Base-by-base conservation (phyloP, 495 filamentous ascomycete genomes). In the Penicillium arizonense region DNA sequence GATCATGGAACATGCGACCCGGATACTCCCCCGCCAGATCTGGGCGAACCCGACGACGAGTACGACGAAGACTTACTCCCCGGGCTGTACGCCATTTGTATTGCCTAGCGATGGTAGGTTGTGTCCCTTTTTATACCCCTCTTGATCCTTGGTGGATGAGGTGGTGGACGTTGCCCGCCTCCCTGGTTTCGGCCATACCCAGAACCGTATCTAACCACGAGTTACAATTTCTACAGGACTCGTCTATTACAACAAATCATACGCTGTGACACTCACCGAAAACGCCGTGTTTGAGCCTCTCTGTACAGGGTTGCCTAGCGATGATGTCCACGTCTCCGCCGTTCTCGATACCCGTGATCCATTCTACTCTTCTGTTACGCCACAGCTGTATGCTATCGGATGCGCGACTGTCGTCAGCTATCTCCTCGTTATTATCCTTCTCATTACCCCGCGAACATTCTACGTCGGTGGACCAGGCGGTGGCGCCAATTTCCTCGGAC, bases 331-430 rank as follows among this genome's bases (percentile, higher is more conserved):
- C 64, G 59, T 73, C 13, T 65, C 68, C 14, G 65, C 77, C 39
- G 67, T 73, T 34, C 77, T 83, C 36, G 83, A 91, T 60, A 76
- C 83, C 30, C 77, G 79, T 39, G 90, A 96, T 57, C 93, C 90
- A 9, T 98, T 97, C 71, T 96, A 96, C 66, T 86, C 91, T 23
- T 96, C 91, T 23, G 88, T 89, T 12, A 87, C 90, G 21, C 92
- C 95, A 2, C 90, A 94, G 68, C 84, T 89, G 43, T 98, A 96
- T 61, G 91, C 89, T 24, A 89, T 97, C 50, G 90, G 90, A 46
- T 89, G 90, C 23, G 87, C 88, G 16, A 97, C 94, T 0, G 88
- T 96, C 20, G 85, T 97, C 30, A 90, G 91, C 41, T 98, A 96
- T 68, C 86, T 96, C 62, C 82, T 98, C 30, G 87, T 98, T 40